Conservation (phyloP, 495 filamentous ascomycete genomes). For the Achaetomiella virescens region DNA sequence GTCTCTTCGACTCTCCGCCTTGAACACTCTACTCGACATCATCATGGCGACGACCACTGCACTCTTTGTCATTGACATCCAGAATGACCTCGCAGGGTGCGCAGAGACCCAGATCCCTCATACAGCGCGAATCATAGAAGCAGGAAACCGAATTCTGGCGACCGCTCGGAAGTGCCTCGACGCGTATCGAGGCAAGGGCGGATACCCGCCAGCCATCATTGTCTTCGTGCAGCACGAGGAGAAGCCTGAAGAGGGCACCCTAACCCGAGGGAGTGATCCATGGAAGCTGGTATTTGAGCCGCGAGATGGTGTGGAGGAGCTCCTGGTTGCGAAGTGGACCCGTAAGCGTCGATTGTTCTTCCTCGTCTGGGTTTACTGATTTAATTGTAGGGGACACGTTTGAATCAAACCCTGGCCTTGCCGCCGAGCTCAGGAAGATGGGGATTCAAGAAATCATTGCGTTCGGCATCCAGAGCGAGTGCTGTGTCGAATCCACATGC, state of each 20-base stretch:
- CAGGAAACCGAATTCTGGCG: conserved; percentile 11
- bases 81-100: conserved; percentile 23
- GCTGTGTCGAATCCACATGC: conserved; percentile 25
- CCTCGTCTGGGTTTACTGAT: neutral
- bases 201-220: conserved; percentile 5
- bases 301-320: conserved; percentile 8
- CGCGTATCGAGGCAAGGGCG: neutral
- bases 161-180: conserved; percentile 3
- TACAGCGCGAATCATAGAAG: conserved; percentile 16
- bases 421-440: conserved; percentile 1
- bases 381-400: conserved; percentile 24
- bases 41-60: conserved; percentile 10
- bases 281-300: conserved; percentile 33
- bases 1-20: neutral
- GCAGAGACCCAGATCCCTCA: conserved; percentile 21
- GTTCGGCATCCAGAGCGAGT: conserved; percentile 34
- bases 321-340: conserved; percentile 22
- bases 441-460: conserved; percentile 21
- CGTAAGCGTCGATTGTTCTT: conserved; percentile 13
- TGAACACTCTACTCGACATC: neutral
- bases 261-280: conserved; percentile 21
- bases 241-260: conserved; percentile 14
- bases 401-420: conserved; percentile 29
- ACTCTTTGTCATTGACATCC: conserved; percentile 34
- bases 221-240: conserved; percentile 33